Evolutionary conservation across 2,329 filamentous ascomycete species (phyloP).

Genomic region (Cytospora chrysosperma): DNA sequence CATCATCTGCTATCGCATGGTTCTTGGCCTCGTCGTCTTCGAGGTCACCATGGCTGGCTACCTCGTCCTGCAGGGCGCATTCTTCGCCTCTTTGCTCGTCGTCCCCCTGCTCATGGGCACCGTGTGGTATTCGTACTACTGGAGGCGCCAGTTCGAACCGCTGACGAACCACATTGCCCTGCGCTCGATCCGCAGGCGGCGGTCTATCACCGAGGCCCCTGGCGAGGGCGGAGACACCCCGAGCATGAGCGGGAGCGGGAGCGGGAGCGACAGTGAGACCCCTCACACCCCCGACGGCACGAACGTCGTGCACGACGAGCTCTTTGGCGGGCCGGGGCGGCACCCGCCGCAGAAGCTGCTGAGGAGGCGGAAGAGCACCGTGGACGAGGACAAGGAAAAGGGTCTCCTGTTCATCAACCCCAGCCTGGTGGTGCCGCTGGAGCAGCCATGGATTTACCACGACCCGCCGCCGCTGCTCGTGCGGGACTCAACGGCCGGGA

Average conservation of each 20-base stretch:
- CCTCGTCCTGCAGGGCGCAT: constrained; percentile 71
- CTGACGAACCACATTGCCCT: constrained; percentile 91
- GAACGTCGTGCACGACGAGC: constrained; percentile 36
- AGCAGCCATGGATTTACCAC: constrained; percentile 67
- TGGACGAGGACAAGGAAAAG: constrained; percentile 71
- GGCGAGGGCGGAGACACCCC: constrained; percentile 46
- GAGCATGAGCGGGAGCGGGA: constrained; percentile 37
- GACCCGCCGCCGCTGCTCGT: constrained; percentile 47
- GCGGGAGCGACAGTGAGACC: constrained; percentile 32
- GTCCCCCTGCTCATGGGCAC: constrained; percentile 76
- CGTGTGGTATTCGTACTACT: constrained; percentile 87
- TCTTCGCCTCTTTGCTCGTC: constrained; percentile 70
- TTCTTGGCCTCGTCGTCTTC: constrained; percentile 83
- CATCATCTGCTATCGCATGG: constrained; percentile 90
- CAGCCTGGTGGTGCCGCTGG: constrained; percentile 66
- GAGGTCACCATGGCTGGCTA: constrained; percentile 89
- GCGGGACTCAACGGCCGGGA: constrained; percentile 8
- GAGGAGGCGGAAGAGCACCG: constrained; percentile 57
- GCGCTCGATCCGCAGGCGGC: constrained; percentile 67
- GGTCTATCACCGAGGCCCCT: too few species aligned
- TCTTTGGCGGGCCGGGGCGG: constrained; percentile 35
- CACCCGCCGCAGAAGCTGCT: constrained; percentile 40
- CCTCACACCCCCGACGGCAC: background rate
- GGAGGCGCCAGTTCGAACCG: constrained; percentile 77
- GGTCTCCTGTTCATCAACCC: constrained; percentile 74